These are phyloP conservation scores for Ambrosia hybrid DNA, from an alignment of 140 eudicot genomes.

Conservation along the genomic window DNA sequence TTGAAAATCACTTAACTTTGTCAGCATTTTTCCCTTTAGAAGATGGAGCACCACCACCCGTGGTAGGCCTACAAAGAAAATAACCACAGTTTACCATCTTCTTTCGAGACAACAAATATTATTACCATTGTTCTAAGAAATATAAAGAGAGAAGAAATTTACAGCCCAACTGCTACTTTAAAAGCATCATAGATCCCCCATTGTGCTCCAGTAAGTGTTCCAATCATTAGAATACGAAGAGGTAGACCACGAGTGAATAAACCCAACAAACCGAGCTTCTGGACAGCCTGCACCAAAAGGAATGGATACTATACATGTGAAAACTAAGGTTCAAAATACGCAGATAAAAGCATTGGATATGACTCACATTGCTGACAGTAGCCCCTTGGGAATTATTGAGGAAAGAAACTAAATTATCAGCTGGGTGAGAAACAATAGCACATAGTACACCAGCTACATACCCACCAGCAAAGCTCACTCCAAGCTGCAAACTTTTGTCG, in stretches of 20 bases:
- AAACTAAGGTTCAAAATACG: neutral
- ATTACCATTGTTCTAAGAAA: neutral
- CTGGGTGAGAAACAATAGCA: conserved; percentile 90
- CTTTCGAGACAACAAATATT: neutral
- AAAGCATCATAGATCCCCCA: conserved; percentile 95
- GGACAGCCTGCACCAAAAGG: conserved; percentile 59
- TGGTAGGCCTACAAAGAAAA: conserved; percentile 62
- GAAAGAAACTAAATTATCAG: conserved; percentile 91
- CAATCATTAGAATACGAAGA: conserved; percentile 89
- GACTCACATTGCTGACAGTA: conserved; percentile 69
- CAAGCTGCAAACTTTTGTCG: conserved; percentile 73
- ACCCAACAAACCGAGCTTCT: conserved; percentile 71
- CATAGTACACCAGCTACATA: conserved; percentile 88
- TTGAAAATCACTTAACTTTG: conserved; percentile 19
- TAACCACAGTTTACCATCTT: neutral
- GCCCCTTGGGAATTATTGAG: conserved; percentile 93
- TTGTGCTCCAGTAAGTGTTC: conserved; percentile 92
- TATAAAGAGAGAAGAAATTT: conserved; percentile 27
- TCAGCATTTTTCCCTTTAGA: conserved; percentile 27
- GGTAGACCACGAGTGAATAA: conserved; percentile 89
- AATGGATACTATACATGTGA: neutral
- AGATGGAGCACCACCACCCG: conserved; percentile 56
- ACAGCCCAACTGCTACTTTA: conserved; percentile 91
- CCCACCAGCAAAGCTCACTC: conserved; percentile 92
- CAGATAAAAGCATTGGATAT: neutral